Base-by-base conservation (phyloP, 1,284 basidiomycete genomes). In the Ganoderma meredithae region DNA sequence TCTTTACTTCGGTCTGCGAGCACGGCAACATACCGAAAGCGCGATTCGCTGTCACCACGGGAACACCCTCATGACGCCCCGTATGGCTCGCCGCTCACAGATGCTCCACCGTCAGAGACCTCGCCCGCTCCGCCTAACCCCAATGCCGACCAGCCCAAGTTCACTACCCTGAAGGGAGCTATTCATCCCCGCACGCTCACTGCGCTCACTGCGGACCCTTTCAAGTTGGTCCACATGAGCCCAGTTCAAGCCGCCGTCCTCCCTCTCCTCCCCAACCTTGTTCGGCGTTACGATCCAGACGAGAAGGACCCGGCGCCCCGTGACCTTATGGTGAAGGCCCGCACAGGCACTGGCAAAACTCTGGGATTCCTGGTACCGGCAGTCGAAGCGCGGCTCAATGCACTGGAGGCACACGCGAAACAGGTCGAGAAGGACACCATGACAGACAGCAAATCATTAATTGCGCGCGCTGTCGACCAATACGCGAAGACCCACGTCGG, bases 281-380 rank as follows among this genome's bases (percentile, higher is more conserved):
- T 85, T 15, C 76, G 82, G 25, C 87, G 88, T 1, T 83, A 86
- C 75, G 73, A 82, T 66, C 71, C 81, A 8, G 73, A 77, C 43
- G 73, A 73, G 75, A 69, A 75, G 74, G 62, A 71, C 72, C 77
- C 73, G 79, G 79, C 77, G 13, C 75, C 80, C n/a, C 85, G 88
- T 8, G 90, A 93, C 75, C 79, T 94, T 12, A 83, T 96, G 44
- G 93, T 95, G 25, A 90, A 93, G 75, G 95, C 96, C n/a, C 94
- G 92, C 79, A 97, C 96, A 0, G 95, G 96, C 55, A 97, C 96
- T 0, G 96, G 96, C 62, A 98, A 98, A 82, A 98, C 96, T 0
- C 83, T 97, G 43, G 95, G 90, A 0, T 98, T 97, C 84, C 88
- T 98, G 63, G 86, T 98, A 6, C 96, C 96, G 5, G 94, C 94